Conservation (phyloP, 2,329 filamentous ascomycete species). For the Aspergillus melleus region DNA sequence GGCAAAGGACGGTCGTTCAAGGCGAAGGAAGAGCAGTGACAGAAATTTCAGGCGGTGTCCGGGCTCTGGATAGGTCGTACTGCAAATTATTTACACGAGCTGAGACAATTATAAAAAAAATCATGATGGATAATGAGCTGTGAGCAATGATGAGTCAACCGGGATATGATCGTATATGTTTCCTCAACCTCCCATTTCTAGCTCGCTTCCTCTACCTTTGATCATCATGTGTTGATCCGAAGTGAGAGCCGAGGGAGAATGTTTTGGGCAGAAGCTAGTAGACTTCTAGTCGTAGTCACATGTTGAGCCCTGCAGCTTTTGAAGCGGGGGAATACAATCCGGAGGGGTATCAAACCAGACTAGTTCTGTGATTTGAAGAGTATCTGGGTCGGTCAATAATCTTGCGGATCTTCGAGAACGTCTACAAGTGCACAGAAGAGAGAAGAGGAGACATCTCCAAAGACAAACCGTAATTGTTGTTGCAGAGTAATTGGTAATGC, state of each 20-base stretch:
- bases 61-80: conserved; percentile 14
- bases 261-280: not conserved
- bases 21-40: conserved; percentile 6
- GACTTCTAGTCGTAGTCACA: not conserved
- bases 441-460: not conserved
- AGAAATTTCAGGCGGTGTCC: conserved; percentile 7
- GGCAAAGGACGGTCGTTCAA: conserved; percentile 1
- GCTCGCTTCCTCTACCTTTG: not conserved
- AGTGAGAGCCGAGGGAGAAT: not conserved
- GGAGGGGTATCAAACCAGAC: too few relatives aligned
- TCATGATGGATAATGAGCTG: conserved; percentile 26
- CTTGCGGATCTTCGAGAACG: not conserved
- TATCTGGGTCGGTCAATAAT: too few relatives aligned
- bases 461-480: not conserved
- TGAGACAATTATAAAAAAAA: conserved; percentile 22
- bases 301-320: too few relatives aligned
- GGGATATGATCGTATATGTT: not conserved
- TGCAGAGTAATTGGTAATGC: not conserved
- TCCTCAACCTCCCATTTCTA: not conserved
- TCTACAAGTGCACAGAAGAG: not conserved
- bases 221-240: not conserved
- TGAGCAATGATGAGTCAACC: conserved; percentile 3
- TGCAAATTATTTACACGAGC: conserved; percentile 25
- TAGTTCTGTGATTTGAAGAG: too few relatives aligned
- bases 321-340: too few relatives aligned